Conservation (phyloP, 164 flowering plant species). For the Vitis rotundifolia region DNA sequence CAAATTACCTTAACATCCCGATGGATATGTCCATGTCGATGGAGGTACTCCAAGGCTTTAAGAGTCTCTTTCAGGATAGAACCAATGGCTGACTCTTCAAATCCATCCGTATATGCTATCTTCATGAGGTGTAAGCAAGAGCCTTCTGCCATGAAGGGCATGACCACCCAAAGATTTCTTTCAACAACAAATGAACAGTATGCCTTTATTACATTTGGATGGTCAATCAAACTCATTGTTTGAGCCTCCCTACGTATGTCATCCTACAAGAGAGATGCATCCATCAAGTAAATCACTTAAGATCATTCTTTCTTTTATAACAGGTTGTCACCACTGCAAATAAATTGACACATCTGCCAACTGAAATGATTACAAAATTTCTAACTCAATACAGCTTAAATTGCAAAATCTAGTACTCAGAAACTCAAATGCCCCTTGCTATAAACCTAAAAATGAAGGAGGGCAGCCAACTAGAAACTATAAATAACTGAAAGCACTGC, state of each 20-base stretch:
- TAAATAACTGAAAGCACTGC: neutral
- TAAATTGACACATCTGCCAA: neutral
- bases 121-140: constrained; percentile 97
- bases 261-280: constrained; percentile 49
- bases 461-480: neutral
- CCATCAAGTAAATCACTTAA: neutral
- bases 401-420: neutral
- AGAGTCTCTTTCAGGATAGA: constrained; percentile 90
- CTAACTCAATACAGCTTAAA: neutral
- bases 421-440: neutral
- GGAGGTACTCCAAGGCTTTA: constrained; percentile 92
- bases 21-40: constrained; percentile 95
- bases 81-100: constrained; percentile 85
- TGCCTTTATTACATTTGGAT: constrained; percentile 85
- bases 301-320: neutral
- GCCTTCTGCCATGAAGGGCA: constrained; percentile 99
- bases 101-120: constrained; percentile 87
- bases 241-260: constrained; percentile 93
- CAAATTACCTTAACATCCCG: constrained; percentile 88
- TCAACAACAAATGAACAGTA: constrained; percentile 94
- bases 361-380: neutral
- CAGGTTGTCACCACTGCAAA: neutral
- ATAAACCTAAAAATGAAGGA: neutral
- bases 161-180: constrained; percentile 85
- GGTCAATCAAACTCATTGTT: constrained; percentile 96